phyloP scores from a whole-genome alignment of 1,284 basidiomycete species.

The Phlebopus sp. region DNA sequence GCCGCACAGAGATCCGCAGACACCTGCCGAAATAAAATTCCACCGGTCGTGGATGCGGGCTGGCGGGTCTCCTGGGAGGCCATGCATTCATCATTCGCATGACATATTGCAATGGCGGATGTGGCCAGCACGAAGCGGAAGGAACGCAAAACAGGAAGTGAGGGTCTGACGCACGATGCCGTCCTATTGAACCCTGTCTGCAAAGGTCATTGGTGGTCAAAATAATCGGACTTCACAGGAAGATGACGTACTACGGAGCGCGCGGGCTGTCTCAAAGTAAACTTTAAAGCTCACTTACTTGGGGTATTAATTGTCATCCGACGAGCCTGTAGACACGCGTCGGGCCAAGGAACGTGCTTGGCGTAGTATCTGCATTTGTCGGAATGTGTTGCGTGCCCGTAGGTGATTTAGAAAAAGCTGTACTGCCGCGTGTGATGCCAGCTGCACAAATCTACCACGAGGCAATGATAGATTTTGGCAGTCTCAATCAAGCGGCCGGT shows the following conservation, averaged over 20 bases:
- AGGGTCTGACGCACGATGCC: conserved; percentile 11
- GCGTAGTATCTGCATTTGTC: conserved; percentile 13
- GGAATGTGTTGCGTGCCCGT: conserved; percentile 5
- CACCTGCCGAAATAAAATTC: conserved; percentile 23
- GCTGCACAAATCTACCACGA: conserved; percentile 27
- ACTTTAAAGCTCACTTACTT: conserved; percentile 17
- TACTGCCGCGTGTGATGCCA: conserved; percentile 14
- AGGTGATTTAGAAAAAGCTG: conserved; percentile 10
- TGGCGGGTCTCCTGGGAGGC: conserved; percentile 5
- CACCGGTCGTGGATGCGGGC: conserved; percentile 7
- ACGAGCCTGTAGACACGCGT: conserved; percentile 3
- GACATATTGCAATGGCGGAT: conserved; percentile 9
- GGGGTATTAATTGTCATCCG: conserved; percentile 8
- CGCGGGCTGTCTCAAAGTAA: conserved; percentile 20
- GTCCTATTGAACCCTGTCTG: conserved; percentile 1
- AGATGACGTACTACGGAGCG: conserved; percentile 27
- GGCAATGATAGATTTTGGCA: conserved; percentile 18
- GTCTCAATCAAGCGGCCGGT: conserved; percentile 5
- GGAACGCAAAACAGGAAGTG: conserved; percentile 18
- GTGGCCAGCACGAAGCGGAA: conserved; percentile 5
- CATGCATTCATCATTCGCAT: conserved; percentile 18
- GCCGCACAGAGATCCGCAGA: conserved; percentile 15
- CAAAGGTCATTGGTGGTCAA: conserved; percentile 10
- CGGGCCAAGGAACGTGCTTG: conserved; percentile 2
- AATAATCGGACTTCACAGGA: conserved; percentile 14